A percentile compares a stretch with the other conserved stretches of the same genome.
These are phyloP conservation scores for Cytospora paraplurivora DNA, from an alignment of 2,329 filamentous ascomycete genomes.

Conservation along the genomic window DNA sequence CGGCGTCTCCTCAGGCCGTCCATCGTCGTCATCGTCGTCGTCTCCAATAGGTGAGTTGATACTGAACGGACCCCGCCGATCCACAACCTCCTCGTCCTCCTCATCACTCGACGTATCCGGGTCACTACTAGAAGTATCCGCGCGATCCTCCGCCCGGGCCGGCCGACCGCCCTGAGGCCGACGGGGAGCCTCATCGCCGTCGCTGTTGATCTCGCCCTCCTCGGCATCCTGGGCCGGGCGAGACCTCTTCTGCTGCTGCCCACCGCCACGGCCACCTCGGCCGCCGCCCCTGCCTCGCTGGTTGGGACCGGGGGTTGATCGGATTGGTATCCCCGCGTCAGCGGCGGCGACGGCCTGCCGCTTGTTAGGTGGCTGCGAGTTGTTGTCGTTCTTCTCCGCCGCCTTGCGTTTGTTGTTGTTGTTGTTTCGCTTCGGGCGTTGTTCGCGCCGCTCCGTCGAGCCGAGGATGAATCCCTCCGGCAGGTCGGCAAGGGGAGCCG, in stretches of 20 bases:
- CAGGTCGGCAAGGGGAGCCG: constrained; percentile 12
- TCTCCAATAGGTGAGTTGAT: neutral
- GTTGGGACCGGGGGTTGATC: neutral
- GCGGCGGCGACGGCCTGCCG: constrained; percentile 17
- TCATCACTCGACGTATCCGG: constrained; percentile 27
- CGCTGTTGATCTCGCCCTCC: constrained; percentile 34
- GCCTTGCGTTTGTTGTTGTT: constrained; percentile 17
- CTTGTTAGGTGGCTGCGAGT: constrained; percentile 13
- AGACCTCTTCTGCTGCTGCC: neutral
- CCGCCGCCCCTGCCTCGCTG: constrained; percentile 20
- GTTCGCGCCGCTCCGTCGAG: constrained; percentile 30
- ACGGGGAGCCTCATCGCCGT: constrained; percentile 28
- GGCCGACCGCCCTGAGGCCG: neutral
- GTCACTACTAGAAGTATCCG: constrained; percentile 27
- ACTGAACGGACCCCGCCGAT: neutral
- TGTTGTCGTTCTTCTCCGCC: neutral
- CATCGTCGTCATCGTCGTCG: neutral
- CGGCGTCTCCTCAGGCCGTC: neutral
- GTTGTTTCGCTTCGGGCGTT: neutral
- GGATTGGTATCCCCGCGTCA: constrained; percentile 5
- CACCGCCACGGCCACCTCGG: constrained; percentile 24
- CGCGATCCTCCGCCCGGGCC: neutral
- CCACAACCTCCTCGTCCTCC: neutral
- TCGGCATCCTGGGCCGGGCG: constrained; percentile 24
- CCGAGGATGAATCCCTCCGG: constrained; percentile 33